phyloP scores from a whole-genome alignment of 2,329 filamentous ascomycete species.

The Myriosclerotinia duriaeana region DNA sequence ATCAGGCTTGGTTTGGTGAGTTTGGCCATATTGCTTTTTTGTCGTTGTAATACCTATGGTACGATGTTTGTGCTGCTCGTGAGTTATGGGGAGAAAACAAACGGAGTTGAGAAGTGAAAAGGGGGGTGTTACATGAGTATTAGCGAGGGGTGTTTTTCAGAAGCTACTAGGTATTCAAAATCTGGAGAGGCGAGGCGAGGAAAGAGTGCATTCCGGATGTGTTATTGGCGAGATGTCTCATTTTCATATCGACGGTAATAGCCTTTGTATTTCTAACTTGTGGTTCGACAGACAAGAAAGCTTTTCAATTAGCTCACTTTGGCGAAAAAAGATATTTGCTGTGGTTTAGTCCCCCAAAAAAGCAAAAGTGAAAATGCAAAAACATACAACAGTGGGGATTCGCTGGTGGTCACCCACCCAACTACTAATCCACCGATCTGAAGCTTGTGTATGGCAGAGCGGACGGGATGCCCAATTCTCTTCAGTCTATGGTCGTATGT shows the following conservation, averaged over 20 bases:
- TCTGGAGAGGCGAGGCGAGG: neutral
- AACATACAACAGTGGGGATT: constrained; percentile 12
- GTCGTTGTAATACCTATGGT: neutral
- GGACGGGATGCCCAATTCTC: constrained; percentile 16
- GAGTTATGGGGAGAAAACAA: neutral
- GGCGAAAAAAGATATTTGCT: neutral
- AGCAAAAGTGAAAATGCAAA: too few species aligned
- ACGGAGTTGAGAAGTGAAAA: neutral
- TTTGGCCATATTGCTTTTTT: neutral
- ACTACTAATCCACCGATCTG: constrained; percentile 15
- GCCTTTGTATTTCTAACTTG: too few species aligned
- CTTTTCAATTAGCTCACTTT: neutral
- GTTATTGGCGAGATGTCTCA: neutral
- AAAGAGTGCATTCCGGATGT: neutral
- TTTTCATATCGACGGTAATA: neutral
- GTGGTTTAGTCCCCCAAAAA: neutral
- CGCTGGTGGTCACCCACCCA: constrained; percentile 10
- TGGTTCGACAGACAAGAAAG: neutral
- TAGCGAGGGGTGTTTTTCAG: neutral
- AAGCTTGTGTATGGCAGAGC: constrained; percentile 19
- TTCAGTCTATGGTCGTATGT: constrained; percentile 16
- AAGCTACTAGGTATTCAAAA: neutral
- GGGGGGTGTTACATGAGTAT: neutral
- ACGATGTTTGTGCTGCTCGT: too few species aligned
- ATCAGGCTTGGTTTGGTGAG: neutral